phyloP scores from a whole-genome alignment of 257 asterid species.

The Nyctanthes arbortristis region DNA sequence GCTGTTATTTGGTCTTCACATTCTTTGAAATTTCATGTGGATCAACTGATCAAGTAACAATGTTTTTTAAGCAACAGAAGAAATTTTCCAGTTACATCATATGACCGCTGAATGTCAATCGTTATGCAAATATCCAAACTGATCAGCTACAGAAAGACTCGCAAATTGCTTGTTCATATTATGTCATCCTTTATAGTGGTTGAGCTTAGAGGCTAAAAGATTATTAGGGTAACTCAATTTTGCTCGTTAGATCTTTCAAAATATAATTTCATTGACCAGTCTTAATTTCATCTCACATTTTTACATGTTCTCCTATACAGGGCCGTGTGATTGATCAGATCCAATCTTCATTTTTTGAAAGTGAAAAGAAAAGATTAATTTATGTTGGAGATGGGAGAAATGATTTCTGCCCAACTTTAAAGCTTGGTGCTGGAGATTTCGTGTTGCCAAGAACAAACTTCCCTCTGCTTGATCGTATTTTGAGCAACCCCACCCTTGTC shows the following conservation, averaged over 20 bases:
- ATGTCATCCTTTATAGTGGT: background rate
- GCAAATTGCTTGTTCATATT: background rate
- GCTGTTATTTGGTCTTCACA: slow-evolving; percentile 10
- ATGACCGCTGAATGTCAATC: background rate
- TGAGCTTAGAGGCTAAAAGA: background rate
- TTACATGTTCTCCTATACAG: slow-evolving; percentile 29
- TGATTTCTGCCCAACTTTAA: slow-evolving; percentile 78
- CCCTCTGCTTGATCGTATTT: slow-evolving; percentile 47
- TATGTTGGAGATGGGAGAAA: slow-evolving; percentile 79
- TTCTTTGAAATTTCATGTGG: background rate
- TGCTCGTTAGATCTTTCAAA: background rate
- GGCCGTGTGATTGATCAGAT: slow-evolving; percentile 54
- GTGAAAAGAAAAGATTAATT: slow-evolving; percentile 39
- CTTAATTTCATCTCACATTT: slow-evolving; percentile 4
- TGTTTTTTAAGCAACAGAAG: background rate
- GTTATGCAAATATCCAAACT: background rate
- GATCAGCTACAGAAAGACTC: background rate
- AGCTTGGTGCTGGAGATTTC: slow-evolving; percentile 56
- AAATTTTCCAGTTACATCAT: background rate
- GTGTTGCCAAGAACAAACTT: slow-evolving; percentile 68
- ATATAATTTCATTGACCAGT: background rate
- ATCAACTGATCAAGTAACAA: slow-evolving; percentile 4
- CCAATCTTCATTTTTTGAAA: slow-evolving; percentile 38
- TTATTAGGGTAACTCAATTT: background rate
- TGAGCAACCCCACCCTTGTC: slow-evolving; percentile 39